phyloP scores from a whole-genome alignment of 2,329 filamentous ascomycete genomes.

The Cadophora gregata region DNA sequence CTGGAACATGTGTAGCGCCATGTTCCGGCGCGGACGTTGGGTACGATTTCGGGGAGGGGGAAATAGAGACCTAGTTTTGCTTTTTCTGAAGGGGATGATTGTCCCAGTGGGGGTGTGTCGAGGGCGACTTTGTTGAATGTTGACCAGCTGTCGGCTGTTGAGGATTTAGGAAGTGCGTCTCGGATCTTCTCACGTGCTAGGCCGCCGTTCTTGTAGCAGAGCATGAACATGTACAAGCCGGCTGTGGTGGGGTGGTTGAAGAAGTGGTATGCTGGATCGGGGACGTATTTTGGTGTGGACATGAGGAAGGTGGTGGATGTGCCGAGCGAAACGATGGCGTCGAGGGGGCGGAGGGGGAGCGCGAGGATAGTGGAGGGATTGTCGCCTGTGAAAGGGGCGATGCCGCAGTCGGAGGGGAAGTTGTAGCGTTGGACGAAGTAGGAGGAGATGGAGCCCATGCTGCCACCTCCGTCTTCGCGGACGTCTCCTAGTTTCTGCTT shows the following conservation, averaged over 20 bases:
- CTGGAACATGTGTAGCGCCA: constrained; percentile 77
- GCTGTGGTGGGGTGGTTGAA: constrained; percentile 95
- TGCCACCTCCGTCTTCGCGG: constrained; percentile 77
- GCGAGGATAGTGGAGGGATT: constrained; percentile 96
- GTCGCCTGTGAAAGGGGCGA: constrained; percentile 91
- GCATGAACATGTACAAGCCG: constrained; percentile 99
- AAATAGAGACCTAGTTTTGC: constrained; percentile 95
- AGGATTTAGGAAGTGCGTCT: constrained; percentile 70
- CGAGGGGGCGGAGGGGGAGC: constrained; percentile 82
- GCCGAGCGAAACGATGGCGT: constrained; percentile 93
- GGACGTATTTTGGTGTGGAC: constrained; percentile 90
- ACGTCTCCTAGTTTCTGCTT: constrained; percentile 82
- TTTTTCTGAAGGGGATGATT: constrained; percentile 57
- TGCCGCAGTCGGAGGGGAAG: constrained; percentile 74
- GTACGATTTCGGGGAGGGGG: constrained; percentile 92
- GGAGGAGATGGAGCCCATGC: constrained; percentile 73
- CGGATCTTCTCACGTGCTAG: constrained; percentile 90
- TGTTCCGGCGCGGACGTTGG: constrained; percentile 83
- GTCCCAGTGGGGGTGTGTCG: constrained; percentile 71
- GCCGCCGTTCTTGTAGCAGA: constrained; percentile 98
- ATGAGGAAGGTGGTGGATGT: constrained; percentile 98
- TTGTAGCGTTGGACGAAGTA: constrained; percentile 85
- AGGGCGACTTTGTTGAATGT: constrained; percentile 79
- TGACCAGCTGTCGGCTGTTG: constrained; percentile 69
- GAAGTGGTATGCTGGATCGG: constrained; percentile 92